Evolutionary conservation across 495 filamentous ascomycete species (phyloP), one percentile per base, ranked within the genome.

Genomic region (Chaetomidium leptoderma): DNA sequence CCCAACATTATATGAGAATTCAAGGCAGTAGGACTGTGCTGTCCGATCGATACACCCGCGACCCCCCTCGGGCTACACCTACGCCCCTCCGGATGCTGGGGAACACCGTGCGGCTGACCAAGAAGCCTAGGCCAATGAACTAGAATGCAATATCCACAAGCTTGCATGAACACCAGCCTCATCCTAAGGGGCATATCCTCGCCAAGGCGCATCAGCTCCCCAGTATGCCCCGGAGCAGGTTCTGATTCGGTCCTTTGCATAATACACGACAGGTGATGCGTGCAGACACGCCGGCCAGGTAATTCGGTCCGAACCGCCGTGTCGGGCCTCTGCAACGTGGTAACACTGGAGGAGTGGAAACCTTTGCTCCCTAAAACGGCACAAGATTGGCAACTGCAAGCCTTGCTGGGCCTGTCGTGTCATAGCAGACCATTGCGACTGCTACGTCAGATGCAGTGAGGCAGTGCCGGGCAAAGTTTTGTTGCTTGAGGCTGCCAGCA

Each of bases 281-380:
- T 26, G 47, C 45, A 27, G 44, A 54, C 45, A 24, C 9, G 16
- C 17, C 39, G 8, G 19, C 16, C 37, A 13, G 47, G 7, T 7
- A 16, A 58, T 53, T 53, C 49, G 48, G 57, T 30, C 57, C 57
- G 57, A 59, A 32, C 40, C 49, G 57, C 57, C 11, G 21, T 32
- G 11, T 19, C 39, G 9, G 17, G 6, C 1, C 39, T 14, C 39
- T 45, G 14, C 39, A 23, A 16, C 19, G 1, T 46, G 8, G 32
- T 46, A 19, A 17, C 29, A 16, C 19, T 14, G 10, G 36, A 11
- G 36, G 16, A 9, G 17, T 8, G 9, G 17, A 13, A 48, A 17
- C 4, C 11, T n/a, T 16, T 46, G 24, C 6, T n/a, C 23, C 1
- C 19, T 9, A 40, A 32, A 30, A 3, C 29, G 27, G 11, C 9